phyloP scores from a whole-genome alignment of 441 rosid genomes.

The Mallotus japonicus region DNA sequence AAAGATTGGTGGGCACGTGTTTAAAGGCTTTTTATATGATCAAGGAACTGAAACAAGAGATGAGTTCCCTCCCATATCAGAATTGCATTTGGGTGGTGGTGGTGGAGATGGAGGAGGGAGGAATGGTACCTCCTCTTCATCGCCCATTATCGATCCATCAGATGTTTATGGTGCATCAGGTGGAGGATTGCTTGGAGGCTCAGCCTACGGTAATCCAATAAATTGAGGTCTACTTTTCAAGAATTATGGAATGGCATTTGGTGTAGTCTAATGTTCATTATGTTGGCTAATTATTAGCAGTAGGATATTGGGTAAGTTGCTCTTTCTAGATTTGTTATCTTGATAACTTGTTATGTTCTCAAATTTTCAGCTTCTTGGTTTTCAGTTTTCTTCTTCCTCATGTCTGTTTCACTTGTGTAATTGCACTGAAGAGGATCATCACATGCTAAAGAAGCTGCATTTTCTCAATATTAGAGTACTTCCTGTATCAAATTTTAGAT shows the following conservation, averaged over 20 bases:
- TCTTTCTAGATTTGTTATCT: conserved; percentile 22
- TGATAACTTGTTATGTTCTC: conserved; percentile 15
- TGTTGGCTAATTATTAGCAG: conserved; percentile 27
- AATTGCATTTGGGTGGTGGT: conserved; percentile 74
- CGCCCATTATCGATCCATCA: conserved; percentile 53
- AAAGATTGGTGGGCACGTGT: conserved; percentile 85
- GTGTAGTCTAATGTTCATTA: conserved; percentile 15
- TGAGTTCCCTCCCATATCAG: conserved; percentile 69
- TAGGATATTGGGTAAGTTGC: conserved; percentile 32
- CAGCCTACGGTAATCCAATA: conserved; percentile 60
- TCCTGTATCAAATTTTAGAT: conserved; percentile 25
- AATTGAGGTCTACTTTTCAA: conserved; percentile 33
- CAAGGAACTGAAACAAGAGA: conserved; percentile 75
- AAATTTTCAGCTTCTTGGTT: conserved; percentile 26
- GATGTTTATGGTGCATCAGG: conserved; percentile 54
- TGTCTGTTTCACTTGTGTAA: conserved; percentile 15
- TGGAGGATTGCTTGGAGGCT: conserved; percentile 58
- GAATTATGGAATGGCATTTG: conserved; percentile 8
- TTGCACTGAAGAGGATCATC: conserved; percentile 22
- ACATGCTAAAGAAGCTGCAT: conserved; percentile 28
- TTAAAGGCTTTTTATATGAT: conserved; percentile 88
- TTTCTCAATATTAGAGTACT: conserved; percentile 13
- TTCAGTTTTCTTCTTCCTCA: conserved; percentile 13
- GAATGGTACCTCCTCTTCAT: conserved; percentile 50
- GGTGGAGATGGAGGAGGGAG: conserved; percentile 32